A percentile compares a stretch with the other conserved stretches of the same genome.
These are phyloP conservation scores for Chrysanthemum seticuspe DNA, from an alignment of 129 eudicot genomes.

Conservation along the genomic window DNA sequence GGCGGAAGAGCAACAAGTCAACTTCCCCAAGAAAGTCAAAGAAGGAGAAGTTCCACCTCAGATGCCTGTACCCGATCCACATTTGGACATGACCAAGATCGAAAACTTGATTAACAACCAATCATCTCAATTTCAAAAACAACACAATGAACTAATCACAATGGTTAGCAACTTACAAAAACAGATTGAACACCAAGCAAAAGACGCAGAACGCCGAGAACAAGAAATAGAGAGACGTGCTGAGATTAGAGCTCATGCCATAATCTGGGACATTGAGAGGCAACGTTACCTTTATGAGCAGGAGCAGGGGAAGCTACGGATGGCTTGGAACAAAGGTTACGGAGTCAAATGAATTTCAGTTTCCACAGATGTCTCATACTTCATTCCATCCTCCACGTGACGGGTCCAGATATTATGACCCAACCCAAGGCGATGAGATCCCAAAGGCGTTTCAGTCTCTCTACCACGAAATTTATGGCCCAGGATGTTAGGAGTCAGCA, in stretches of 20 bases:
- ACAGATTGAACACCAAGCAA: neutral
- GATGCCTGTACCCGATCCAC: neutral
- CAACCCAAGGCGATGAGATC: too few species aligned
- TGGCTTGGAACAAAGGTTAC: neutral
- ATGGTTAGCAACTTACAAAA: neutral
- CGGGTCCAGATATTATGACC: neutral
- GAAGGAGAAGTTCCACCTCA: neutral
- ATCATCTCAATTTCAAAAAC: neutral
- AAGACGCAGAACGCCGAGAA: neutral
- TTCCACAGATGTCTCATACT: neutral
- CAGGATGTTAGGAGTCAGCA: too few species aligned
- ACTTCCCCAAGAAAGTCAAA: neutral
- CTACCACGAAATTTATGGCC: too few species aligned
- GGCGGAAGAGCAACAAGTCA: neutral
- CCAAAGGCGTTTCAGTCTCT: too few species aligned
- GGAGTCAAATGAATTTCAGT: neutral
- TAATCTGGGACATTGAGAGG: constrained; percentile 9
- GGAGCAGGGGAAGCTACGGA: neutral
- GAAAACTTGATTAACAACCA: neutral
- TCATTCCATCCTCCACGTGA: neutral
- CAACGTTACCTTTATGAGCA: neutral
- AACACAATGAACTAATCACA: neutral
- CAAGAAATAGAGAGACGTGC: neutral
- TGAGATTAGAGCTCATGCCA: neutral
- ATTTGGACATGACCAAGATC: neutral